Conservation (phyloP, 805 yeast species). For the Blastobotrys parvus region DNA sequence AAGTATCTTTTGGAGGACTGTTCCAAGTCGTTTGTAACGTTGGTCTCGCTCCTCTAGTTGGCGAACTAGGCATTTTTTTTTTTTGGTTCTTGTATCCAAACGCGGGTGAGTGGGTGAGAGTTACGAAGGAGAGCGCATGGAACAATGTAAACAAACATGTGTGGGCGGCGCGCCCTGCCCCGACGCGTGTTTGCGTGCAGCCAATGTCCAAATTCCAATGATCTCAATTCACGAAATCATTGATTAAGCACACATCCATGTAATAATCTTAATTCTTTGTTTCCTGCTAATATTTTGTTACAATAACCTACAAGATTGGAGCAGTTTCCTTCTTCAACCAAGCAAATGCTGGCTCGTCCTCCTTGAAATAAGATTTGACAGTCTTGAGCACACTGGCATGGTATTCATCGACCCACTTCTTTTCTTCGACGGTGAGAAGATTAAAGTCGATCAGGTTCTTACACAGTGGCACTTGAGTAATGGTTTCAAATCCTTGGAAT, state of each 20-base stretch:
- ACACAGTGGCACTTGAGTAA: conserved; percentile 81
- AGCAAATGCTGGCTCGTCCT: conserved; percentile 50
- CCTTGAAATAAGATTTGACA: conserved; percentile 39
- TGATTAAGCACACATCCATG: too few relatives aligned
- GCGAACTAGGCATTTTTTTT: background rate
- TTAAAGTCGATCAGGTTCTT: conserved; percentile 55
- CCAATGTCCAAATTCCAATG: too few relatives aligned
- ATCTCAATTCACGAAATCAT: too few relatives aligned
- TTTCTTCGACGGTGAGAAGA: conserved; percentile 54
- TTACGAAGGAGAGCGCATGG: too few relatives aligned
- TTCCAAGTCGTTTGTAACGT: background rate
- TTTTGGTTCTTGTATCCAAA: too few relatives aligned
- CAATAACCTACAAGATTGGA: too few relatives aligned
- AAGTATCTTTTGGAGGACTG: background rate
- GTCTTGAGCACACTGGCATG: conserved; percentile 50
- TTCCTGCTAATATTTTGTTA: too few relatives aligned
- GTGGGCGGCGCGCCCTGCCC: too few relatives aligned
- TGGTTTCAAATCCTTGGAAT: conserved; percentile 68
- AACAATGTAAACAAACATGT: too few relatives aligned
- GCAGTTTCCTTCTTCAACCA: conserved; percentile 74
- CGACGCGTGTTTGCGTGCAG: too few relatives aligned
- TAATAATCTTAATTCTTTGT: too few relatives aligned
- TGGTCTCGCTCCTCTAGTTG: background rate
- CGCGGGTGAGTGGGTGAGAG: too few relatives aligned
- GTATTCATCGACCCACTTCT: conserved; percentile 58